These are phyloP conservation scores for Eruca vesicaria DNA, from an alignment of 441 rosid species.

Conservation along the genomic window DNA sequence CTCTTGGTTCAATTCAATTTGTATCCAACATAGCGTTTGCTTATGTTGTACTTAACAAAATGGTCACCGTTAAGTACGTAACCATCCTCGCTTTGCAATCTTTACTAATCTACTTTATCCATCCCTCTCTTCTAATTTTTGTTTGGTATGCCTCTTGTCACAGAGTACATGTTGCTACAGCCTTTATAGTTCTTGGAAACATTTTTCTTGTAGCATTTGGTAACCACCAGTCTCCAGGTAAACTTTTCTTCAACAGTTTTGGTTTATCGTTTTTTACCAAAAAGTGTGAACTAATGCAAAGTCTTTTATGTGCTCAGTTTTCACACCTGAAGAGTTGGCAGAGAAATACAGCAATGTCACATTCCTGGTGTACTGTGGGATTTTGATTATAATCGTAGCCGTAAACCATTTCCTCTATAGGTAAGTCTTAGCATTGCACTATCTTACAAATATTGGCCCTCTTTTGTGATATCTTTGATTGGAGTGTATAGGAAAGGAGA, in stretches of 20 bases:
- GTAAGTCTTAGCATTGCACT: constrained; percentile 44
- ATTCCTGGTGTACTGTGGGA: constrained; percentile 82
- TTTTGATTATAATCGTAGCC: constrained; percentile 65
- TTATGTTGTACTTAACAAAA: constrained; percentile 80
- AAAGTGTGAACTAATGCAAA: not conserved
- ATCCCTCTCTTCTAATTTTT: constrained; percentile 25
- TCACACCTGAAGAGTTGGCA: constrained; percentile 90
- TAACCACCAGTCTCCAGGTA: constrained; percentile 99
- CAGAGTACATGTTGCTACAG: constrained; percentile 91
- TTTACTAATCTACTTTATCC: not conserved
- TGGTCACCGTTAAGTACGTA: constrained; percentile 93
- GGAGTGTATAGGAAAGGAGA: constrained; percentile 79
- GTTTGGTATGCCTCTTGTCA: constrained; percentile 18
- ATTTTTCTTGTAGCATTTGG: constrained; percentile 94
- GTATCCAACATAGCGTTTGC: constrained; percentile 96
- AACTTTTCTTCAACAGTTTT: constrained; percentile 20
- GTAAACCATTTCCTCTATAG: constrained; percentile 75
- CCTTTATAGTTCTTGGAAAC: constrained; percentile 94
- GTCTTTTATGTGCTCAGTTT: constrained; percentile 57
- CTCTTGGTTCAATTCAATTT: constrained; percentile 96
- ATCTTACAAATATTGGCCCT: too few species aligned
- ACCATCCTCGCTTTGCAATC: constrained; percentile 18
- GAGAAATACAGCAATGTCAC: constrained; percentile 88
- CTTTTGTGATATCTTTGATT: not conserved
- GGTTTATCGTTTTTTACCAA: not conserved